A percentile compares a stretch with the other conserved stretches of the same genome.
phyloP scores from a whole-genome alignment of 192 early-diverging fungal genomes.

The Backusella liffmaniae region DNA sequence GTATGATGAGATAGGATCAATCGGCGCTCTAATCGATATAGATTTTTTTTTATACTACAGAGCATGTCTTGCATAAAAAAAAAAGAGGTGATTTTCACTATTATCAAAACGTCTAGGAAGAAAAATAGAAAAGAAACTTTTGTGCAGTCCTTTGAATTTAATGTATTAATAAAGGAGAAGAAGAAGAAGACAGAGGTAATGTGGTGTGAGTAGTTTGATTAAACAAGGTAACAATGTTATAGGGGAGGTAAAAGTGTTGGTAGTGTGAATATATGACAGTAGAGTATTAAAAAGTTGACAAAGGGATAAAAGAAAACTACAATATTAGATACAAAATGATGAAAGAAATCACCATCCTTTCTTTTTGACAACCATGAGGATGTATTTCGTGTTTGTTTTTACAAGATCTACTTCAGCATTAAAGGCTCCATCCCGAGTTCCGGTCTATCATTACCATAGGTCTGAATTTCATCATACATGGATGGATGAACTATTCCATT shows the following conservation, averaged over 20 bases:
- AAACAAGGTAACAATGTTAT: neutral
- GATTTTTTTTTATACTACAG: neutral
- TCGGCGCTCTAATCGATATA: neutral
- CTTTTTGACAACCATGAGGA: neutral
- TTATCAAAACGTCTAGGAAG: neutral
- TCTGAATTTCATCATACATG: slow-evolving; percentile 13
- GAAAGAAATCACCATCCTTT: neutral
- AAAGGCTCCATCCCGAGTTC: slow-evolving; percentile 10
- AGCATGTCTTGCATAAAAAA: neutral
- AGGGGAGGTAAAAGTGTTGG: neutral
- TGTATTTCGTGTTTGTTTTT: neutral
- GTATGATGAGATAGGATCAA: neutral
- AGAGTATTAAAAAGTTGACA: neutral
- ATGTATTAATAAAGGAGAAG: neutral
- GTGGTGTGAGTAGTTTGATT: neutral
- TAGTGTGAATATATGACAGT: neutral
- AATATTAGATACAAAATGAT: neutral
- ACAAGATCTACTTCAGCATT: slow-evolving; percentile 11
- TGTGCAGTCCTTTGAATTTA: neutral
- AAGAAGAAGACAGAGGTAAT: neutral
- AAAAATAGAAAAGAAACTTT: neutral
- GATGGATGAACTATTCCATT: slow-evolving; percentile 15
- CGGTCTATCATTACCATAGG: neutral
- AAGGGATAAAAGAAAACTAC: neutral
- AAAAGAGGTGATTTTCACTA: slow-evolving; percentile 4